Conservation (phyloP, 2,329 filamentous ascomycete genomes). For the Xylariales sp. region DNA sequence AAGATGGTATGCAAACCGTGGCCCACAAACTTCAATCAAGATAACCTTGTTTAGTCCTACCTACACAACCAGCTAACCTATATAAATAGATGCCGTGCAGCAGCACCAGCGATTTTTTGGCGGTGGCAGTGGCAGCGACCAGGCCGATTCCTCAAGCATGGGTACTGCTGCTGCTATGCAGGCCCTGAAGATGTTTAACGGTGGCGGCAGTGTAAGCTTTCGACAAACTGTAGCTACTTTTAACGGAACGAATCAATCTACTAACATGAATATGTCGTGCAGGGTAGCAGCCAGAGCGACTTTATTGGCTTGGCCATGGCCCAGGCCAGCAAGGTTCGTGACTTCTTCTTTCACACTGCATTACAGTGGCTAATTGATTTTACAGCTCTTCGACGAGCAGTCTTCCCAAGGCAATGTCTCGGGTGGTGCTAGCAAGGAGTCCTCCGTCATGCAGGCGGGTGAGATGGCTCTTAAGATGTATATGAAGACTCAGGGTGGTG, state of each 20-base stretch:
- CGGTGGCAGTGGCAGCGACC: conserved; percentile 37
- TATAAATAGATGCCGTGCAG: conserved; percentile 65
- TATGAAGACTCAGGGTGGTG: conserved; percentile 66
- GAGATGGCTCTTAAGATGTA: conserved; percentile 92
- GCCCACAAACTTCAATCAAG: no score
- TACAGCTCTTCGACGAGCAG: conserved; percentile 57
- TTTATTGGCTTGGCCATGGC: conserved; percentile 85
- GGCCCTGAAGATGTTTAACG: conserved; percentile 74
- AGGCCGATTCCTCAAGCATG: conserved; percentile 47
- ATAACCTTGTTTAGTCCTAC: no score
- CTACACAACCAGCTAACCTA: no score
- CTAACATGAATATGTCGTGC: no score
- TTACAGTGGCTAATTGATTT: conserved; percentile 3
- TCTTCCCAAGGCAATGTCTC: conserved; percentile 47
- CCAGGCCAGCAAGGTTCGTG: conserved; percentile 70
- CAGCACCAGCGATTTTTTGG: conserved; percentile 75
- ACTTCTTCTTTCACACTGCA: background rate
- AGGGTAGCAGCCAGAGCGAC: conserved; percentile 62
- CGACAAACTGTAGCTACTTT: no score
- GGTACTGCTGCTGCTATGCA: conserved; percentile 77
- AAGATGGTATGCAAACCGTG: conserved; percentile 42
- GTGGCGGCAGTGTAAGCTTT: conserved; percentile 41
- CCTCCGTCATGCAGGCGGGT: conserved; percentile 71
- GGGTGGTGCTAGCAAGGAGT: conserved; percentile 69
- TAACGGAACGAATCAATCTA: no score